Evolutionary conservation across 768 basidiomycete genomes (phyloP).

Genomic region (Podaxis rugospora): DNA sequence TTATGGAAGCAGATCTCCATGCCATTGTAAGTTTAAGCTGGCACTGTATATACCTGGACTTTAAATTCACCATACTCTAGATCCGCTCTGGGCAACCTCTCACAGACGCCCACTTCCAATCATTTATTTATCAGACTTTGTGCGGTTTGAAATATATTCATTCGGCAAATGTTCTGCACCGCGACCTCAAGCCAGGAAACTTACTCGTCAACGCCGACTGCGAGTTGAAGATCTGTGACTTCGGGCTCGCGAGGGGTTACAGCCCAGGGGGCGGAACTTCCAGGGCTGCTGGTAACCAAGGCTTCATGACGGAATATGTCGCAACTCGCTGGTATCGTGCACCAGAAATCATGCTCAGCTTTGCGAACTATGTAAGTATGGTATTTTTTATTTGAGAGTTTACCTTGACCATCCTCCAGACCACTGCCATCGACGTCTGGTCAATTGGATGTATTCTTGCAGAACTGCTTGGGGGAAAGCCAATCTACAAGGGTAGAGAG

Average conservation of each 20-base stretch:
- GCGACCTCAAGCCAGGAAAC: slow-evolving; percentile 94
- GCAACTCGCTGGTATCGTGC: slow-evolving; percentile 99
- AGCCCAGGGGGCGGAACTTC: slow-evolving; percentile 77
- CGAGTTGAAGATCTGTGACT: slow-evolving; percentile 98
- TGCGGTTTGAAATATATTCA: slow-evolving; percentile 99
- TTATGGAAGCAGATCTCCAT: slow-evolving; percentile 99
- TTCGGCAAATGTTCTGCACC: slow-evolving; percentile 95
- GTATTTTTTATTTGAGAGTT: background rate
- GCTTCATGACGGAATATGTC: slow-evolving; percentile 99
- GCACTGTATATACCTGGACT: background rate
- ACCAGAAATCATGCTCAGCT: slow-evolving; percentile 98
- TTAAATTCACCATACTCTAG: slow-evolving; percentile 27
- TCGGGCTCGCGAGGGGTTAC: slow-evolving; percentile 93
- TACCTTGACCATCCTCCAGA: slow-evolving; percentile 37
- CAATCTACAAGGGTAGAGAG: slow-evolving; percentile 97
- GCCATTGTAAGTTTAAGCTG: slow-evolving; percentile 63
- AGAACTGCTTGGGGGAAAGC: slow-evolving; percentile 89
- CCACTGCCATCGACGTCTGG: slow-evolving; percentile 93
- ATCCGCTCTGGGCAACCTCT: slow-evolving; percentile 85
- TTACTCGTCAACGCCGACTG: slow-evolving; percentile 97
- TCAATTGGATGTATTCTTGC: slow-evolving; percentile 94
- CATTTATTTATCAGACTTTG: slow-evolving; percentile 97
- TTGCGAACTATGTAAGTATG: slow-evolving; percentile 80
- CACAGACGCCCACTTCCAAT: slow-evolving; percentile 90
- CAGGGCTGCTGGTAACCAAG: slow-evolving; percentile 73